These are phyloP conservation scores for Thermothelomyces thermophilus DNA, from an alignment of 2,329 filamentous ascomycete species.

Conservation along the genomic window DNA sequence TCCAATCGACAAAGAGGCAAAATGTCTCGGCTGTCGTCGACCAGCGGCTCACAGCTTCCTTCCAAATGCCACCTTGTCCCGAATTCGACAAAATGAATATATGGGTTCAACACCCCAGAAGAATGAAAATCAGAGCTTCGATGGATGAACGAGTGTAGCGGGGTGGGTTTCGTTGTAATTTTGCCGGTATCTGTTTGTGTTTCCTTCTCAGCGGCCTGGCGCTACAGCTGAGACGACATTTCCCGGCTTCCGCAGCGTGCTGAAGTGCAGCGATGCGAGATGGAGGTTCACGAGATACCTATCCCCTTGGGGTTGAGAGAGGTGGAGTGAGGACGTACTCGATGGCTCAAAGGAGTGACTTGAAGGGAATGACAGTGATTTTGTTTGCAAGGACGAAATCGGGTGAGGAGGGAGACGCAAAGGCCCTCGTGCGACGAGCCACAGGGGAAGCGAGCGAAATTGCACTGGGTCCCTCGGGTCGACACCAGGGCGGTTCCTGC, in stretches of 20 bases:
- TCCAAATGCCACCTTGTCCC: constrained; percentile 10
- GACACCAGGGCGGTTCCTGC: constrained; percentile 12
- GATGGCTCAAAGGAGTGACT: constrained; percentile 23
- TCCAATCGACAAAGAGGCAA: background rate
- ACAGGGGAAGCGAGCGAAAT: constrained; percentile 25
- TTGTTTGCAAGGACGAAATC: constrained; percentile 22
- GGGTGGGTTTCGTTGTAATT: background rate
- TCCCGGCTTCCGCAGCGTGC: constrained; percentile 18
- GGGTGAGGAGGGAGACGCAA: constrained; percentile 14
- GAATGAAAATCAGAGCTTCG: constrained; percentile 14
- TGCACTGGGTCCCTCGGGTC: constrained; percentile 23
- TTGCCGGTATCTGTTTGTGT: constrained; percentile 6
- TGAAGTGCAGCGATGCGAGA: constrained; percentile 13
- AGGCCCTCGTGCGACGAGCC: constrained; percentile 17
- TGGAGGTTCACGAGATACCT: constrained; percentile 1
- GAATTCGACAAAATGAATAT: constrained; percentile 2
- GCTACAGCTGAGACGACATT: constrained; percentile 22
- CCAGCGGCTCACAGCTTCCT: constrained; percentile 19
- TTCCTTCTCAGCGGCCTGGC: constrained; percentile 19
- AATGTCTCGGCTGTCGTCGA: constrained; percentile 11
- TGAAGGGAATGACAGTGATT: constrained; percentile 22
- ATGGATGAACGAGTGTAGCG: constrained; percentile 16
- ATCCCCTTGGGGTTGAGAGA: constrained; percentile 1
- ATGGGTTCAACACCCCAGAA: background rate
- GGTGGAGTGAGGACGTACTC: constrained; percentile 19